These are phyloP conservation scores for Leccinum obscurum DNA, from an alignment of 768 basidiomycete genomes.

Conservation along the genomic window DNA sequence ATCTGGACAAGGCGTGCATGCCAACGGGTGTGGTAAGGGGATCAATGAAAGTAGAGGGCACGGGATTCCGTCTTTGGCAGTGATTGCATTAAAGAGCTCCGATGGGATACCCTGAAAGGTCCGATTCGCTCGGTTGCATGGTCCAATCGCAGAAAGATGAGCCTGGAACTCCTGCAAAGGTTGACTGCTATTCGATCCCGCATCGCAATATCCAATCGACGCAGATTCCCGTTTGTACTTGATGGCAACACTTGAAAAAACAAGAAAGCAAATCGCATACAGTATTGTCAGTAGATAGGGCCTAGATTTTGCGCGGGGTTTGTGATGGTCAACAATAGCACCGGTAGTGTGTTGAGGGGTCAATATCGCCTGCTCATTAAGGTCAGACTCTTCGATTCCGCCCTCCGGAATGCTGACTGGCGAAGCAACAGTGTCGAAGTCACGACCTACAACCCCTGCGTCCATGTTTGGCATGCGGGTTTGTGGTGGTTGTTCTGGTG, in stretches of 20 bases:
- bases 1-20: constrained; percentile 72
- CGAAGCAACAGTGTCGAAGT: constrained; percentile 3
- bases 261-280: constrained; percentile 36
- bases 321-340: constrained; percentile 24
- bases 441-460: background rate
- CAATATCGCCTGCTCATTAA: constrained; percentile 29
- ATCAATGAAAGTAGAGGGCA: constrained; percentile 59
- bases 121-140: constrained; percentile 58
- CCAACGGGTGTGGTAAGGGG: constrained; percentile 56
- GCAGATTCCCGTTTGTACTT: constrained; percentile 69
- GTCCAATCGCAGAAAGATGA: constrained; percentile 46
- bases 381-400: constrained; percentile 16
- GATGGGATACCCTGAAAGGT: constrained; percentile 43
- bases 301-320: constrained; percentile 17
- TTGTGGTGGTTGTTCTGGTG: constrained; percentile 12
- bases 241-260: constrained; percentile 35
- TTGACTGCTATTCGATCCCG: constrained; percentile 58
- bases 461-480: constrained; percentile 6
- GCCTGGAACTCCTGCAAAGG: constrained; percentile 50
- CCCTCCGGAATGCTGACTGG: constrained; percentile 25
- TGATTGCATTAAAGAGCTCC: constrained; percentile 27
- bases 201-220: constrained; percentile 75
- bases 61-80: constrained; percentile 33
- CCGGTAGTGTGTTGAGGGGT: constrained; percentile 42
- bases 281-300: constrained; percentile 46